phyloP scores from a whole-genome alignment of 2,329 filamentous ascomycete species.

The Aspergillus sp. region DNA sequence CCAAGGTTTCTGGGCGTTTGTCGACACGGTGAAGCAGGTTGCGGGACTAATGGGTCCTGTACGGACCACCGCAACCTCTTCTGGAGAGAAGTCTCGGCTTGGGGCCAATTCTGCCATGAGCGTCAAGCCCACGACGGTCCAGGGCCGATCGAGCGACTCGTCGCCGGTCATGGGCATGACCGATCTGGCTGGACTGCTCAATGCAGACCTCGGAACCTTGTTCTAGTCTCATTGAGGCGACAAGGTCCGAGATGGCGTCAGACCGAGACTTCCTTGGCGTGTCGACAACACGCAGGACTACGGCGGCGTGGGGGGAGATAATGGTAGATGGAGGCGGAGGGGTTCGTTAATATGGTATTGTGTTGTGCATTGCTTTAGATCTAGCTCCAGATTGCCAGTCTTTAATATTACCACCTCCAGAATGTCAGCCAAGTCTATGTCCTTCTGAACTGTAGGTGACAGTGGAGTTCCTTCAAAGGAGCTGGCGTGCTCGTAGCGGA shows the following conservation, averaged over 20 bases:
- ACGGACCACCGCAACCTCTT: background rate
- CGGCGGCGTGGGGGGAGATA: background rate
- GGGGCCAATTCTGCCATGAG: background rate
- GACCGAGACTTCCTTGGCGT: background rate
- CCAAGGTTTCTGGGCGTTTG: constrained; percentile 40
- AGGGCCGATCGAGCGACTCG: constrained; percentile 2
- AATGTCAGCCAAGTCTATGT: background rate
- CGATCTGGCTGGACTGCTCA: constrained; percentile 18
- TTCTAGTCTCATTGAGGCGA: constrained; percentile 20
- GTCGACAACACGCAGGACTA: background rate
- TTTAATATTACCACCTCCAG: background rate
- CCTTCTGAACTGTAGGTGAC: background rate
- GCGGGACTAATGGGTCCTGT: constrained; percentile 35
- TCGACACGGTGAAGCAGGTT: constrained; percentile 37
- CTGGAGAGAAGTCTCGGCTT: background rate
- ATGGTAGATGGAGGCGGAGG: no score
- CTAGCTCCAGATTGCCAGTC: background rate
- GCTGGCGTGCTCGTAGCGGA: background rate
- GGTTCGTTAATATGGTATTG: background rate
- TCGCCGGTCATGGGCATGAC: constrained; percentile 12
- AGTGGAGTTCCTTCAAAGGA: background rate
- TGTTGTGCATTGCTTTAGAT: background rate
- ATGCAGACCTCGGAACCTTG: constrained; percentile 32
- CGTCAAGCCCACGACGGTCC: background rate
- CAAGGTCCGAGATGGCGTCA: background rate